Base-by-base conservation (phyloP, 345 rosid species). In the Kernera saxatilis region DNA sequence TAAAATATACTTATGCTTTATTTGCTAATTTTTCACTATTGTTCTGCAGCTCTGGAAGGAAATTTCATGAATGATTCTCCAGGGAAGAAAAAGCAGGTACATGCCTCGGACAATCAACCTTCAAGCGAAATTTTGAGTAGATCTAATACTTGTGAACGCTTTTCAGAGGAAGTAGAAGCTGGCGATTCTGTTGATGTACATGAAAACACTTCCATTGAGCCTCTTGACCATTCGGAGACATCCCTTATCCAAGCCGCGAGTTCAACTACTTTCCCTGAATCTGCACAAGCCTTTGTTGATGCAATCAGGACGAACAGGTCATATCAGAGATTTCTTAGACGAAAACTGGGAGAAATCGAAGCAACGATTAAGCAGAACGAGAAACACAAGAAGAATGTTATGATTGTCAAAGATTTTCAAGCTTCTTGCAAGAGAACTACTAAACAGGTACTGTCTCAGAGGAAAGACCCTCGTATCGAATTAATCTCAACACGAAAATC, bases 281-380 rank as follows among this genome's bases (percentile, higher is more conserved):
- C 85, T 6, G 92, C 89, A 15, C 85, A 81, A 67, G 44, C 76
- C 48, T 82, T 90, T 60, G 67, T 89, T 62, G 88, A 79, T 54
- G 90, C 95, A 18, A 85, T 92, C 61, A 84, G 81, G 83, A 89
- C 18, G 83, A 92, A 92, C 60, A 85, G 96, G 74, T 78, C 87
- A 1, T 85, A 80, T 52, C 94, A 92, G 82, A 83, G 61, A 78
- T 81, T 92, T 48, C 69, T 86, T 22, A 78, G 80, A 71, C 71
- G 64, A 63, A 90, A 90, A 79, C 51, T 92, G 75, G 56, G 62
- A 46, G 83, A 86, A 53, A 82, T 88, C 75, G 89, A 88, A 80
- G 84, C 87, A 58, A 88, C 84, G 67, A 83, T 88, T 36, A 88
- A 88, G 88, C 87, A 85, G 84, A 89, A 84, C 80, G 80, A 83